Base-by-base conservation (phyloP, 1,139 yeast species). In the Saccharomycopsis crataegensis region DNA sequence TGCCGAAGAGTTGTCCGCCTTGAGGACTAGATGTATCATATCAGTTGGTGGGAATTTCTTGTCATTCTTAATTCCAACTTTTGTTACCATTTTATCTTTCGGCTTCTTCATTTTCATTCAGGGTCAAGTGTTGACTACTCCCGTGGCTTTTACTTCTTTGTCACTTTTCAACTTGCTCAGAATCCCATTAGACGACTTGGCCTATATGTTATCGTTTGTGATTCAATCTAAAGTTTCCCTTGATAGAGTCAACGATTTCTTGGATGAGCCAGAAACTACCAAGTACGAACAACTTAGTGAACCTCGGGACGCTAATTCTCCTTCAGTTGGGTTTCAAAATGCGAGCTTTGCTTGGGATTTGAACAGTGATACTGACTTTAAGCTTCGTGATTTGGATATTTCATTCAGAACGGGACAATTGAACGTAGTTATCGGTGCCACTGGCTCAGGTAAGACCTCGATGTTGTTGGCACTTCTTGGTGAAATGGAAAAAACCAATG, bases 371-470 rank as follows among this genome's bases (percentile, higher is more conserved):
- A 66, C 70, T 57, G 88, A 83, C 64, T 93, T 93, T 75, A 85
- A 81, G 65, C 75, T 93, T 62, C 80, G 88, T 64, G 86, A 90
- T 62, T 65, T 91, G 57, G 73, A 83, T 60, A 69, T 91, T 58
- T 75, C 75, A 37, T 91, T 93, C 70, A 76, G 78, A 60, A 72
- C 77, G 44, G 95, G 89, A 17, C 82, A 87, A 65, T 73, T 93
- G 64, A 90, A 90, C 62, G 91, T 91, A 28, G 76, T 93, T 58
- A 80, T 90, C 63, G 99, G 99, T 36, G 85, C 96, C 11, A 93
- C 98, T n/a, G 98, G 99, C 57, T 72, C 96, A 1, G 99, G 99
- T 69, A 93, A 93, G 68, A 86, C 96, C 2, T 91, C 98, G 0
- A 70, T 93, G 60, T 75, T 93, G 58, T 76, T 91, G 75, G 99